Conservation (phyloP, 1,284 basidiomycete genomes). For the Cryptococcus jaspeensis region DNA sequence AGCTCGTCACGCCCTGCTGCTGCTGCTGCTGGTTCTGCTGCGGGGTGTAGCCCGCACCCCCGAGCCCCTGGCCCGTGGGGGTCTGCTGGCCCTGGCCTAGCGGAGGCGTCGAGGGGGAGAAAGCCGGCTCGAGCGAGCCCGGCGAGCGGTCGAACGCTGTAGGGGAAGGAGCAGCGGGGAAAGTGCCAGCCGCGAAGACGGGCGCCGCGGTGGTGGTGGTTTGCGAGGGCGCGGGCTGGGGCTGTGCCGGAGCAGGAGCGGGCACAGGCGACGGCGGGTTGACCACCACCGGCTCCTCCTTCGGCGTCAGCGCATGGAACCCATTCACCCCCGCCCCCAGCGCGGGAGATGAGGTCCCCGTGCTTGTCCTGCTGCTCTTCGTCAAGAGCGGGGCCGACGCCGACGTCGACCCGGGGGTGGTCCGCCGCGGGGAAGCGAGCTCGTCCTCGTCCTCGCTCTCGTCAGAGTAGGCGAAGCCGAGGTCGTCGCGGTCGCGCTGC, state of each 20-base stretch:
- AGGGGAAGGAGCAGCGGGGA: slow-evolving; percentile 5
- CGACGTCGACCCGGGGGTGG: not conserved
- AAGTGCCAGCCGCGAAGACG: not conserved
- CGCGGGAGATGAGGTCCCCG: not conserved
- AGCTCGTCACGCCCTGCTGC: not conserved
- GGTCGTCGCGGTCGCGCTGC: slow-evolving; percentile 57
- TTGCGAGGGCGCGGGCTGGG: not conserved
- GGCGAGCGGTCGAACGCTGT: not conserved
- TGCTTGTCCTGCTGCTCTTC: slow-evolving; percentile 5
- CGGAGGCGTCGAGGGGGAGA: slow-evolving; percentile 28
- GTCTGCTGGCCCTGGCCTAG: slow-evolving; percentile 10
- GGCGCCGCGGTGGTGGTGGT: too few species aligned
- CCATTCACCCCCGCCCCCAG: slow-evolving; percentile 15
- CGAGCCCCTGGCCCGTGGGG: not conserved
- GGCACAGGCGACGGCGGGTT: not conserved
- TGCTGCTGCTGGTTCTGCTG: too few species aligned
- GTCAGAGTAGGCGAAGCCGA: slow-evolving; percentile 49
- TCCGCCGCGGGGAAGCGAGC: slow-evolving; percentile 11
- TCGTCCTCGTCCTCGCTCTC: slow-evolving; percentile 53
- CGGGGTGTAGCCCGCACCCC: too few species aligned
- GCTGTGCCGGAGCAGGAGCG: too few species aligned
- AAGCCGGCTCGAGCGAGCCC: slow-evolving; percentile 22
- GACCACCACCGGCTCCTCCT: slow-evolving; percentile 1
- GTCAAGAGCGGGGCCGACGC: not conserved
- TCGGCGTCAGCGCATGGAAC: slow-evolving; percentile 2